These are phyloP conservation scores for Lichtheimia corymbifera DNA, from an alignment of 371 early-diverging fungal genomes.

Conservation along the genomic window DNA sequence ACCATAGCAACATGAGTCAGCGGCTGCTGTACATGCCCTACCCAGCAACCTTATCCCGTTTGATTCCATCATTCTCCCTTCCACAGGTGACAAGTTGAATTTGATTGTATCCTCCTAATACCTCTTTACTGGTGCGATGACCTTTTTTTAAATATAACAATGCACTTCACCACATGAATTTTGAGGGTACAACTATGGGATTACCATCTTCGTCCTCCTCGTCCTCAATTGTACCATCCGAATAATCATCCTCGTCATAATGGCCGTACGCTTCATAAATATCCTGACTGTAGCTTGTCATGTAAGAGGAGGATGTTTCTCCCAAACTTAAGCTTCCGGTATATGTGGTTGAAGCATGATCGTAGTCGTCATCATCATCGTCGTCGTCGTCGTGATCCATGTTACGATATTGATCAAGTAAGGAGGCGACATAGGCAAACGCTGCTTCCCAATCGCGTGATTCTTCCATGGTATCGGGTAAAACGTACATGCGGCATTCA, in stretches of 20 bases:
- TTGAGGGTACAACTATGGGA: constrained; percentile 6
- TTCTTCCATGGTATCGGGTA: constrained; percentile 32
- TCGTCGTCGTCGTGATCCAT: constrained; percentile 3
- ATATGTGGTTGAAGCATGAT: no score
- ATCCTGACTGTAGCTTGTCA: background rate
- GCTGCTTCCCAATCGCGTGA: constrained; percentile 39
- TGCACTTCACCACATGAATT: constrained; percentile 11
- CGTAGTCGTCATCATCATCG: background rate
- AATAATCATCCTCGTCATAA: background rate
- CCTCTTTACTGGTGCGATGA: no score
- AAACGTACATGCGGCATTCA: constrained; percentile 47
- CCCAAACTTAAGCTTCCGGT: no score
- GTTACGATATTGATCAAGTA: constrained; percentile 21
- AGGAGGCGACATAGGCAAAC: constrained; percentile 19
- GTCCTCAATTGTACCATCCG: background rate
- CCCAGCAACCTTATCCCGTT: no score
- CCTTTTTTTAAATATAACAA: no score
- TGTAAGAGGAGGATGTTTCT: background rate
- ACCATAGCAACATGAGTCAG: no score
- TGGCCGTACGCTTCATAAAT: background rate
- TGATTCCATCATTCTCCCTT: no score
- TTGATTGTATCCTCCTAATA: no score
- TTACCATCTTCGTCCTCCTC: constrained; percentile 7
- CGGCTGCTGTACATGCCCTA: no score
- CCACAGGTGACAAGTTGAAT: no score